Evolutionary conservation across 768 basidiomycete genomes (phyloP), one percentile per base, ranked within the genome.

Genomic region (Tylopilus felleus): DNA sequence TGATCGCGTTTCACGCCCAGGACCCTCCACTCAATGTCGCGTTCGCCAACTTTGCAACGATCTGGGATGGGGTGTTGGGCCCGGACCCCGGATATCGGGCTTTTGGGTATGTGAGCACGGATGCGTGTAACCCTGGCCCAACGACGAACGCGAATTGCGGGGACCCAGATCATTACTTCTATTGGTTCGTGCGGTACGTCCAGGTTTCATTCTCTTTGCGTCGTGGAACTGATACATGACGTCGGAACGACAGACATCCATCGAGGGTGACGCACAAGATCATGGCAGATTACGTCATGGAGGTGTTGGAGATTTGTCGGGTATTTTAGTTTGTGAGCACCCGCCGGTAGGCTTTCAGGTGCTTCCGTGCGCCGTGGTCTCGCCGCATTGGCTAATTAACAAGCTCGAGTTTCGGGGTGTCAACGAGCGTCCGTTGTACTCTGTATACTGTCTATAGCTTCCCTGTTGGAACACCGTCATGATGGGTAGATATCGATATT

Each of bases 261-360:
- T 78, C 78, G 17, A 76, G 73, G 42, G 74, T 75, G 60, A 80
- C 77, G 0, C 68, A 75, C 59, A 71, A 74, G 40, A 77, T 82
- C 48, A 81, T 82, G 80, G 80, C 78, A 6, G 79, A 80, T 54
- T 80, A 74, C 35, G 79, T 79, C 0, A 60, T 63, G 23, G 71
- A 75, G 48, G 78, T 78, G 0, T 63, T 79, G 63, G 43, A 49
- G 1, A 7, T 55, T 5, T 80, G 78, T 52, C 48, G 56, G 35
- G 60, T 58, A 23, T 35, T 3, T 14, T 52, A 52, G 23, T 19
- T 14, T 10, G 31, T 60, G 38, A 56, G 16, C 12, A 17, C 19
- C 39, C n/a, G n/a, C n/a, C n/a, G n/a, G n/a, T n/a, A 13, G 1
- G 1, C 17, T 28, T 50, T 3, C 7, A 22, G n/a, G n/a, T 14